Conservation (phyloP, 2,329 filamentous ascomycete species). For the Amphichorda felina region DNA sequence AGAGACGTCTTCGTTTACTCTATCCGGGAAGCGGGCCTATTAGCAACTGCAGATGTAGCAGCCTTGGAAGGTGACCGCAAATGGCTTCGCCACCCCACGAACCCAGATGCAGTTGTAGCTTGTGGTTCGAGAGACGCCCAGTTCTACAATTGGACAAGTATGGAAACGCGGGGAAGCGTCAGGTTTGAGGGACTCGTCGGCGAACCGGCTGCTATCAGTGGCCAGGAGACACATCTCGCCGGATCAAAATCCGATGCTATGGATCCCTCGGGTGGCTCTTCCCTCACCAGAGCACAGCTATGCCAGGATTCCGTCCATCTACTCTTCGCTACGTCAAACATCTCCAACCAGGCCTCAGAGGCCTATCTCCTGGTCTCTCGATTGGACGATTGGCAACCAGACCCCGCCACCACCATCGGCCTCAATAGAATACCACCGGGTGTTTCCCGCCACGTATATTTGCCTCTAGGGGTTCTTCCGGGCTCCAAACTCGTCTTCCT, state of each 20-base stretch:
- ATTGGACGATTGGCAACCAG: too few species aligned
- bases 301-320: not conserved
- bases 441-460: not conserved
- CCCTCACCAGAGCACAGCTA: not conserved
- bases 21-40: not conserved
- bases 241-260: too few species aligned
- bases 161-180: not conserved
- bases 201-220: not conserved
- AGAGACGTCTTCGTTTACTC: not conserved
- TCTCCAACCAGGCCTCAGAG: not conserved
- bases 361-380: too few species aligned
- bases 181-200: not conserved
- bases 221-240: not conserved
- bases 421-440: not conserved
- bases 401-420: not conserved
- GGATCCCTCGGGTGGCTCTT: too few species aligned
- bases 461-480: not conserved
- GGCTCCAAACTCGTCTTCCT: not conserved
- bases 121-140: not conserved
- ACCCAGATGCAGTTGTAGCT: not conserved
- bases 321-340: not conserved
- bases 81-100: not conserved
- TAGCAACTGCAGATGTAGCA: not conserved
- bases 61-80: not conserved
- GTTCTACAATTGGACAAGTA: not conserved